Evolutionary conservation across 2,329 filamentous ascomycete species (phyloP).

Genomic region (Colletotrichum melonis): DNA sequence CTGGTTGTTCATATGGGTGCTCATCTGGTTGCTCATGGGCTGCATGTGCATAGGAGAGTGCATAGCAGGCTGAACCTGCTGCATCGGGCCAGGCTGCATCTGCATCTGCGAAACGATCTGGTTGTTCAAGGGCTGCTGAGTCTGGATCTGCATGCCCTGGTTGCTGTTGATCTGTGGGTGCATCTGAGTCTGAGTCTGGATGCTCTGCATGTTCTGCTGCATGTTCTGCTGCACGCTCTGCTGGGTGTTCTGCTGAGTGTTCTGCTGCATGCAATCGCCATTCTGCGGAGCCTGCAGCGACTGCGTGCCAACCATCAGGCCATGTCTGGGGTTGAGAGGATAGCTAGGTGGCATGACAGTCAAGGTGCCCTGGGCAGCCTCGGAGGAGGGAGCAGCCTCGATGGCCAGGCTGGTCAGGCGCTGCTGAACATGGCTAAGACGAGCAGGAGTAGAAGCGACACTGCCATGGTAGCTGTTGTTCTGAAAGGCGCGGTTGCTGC

Average conservation of each 20-base stretch:
- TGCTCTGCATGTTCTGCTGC: neutral
- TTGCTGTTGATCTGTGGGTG: neutral
- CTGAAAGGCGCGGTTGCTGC: neutral
- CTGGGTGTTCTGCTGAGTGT: neutral
- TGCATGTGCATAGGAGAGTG: neutral
- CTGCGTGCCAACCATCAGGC: neutral
- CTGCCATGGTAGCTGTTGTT: neutral
- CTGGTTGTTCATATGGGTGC: neutral
- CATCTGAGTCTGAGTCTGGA: neutral
- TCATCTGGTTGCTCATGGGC: neutral
- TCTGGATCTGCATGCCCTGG: neutral
- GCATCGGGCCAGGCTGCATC: neutral
- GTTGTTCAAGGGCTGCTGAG: neutral
- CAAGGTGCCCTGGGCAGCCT: constrained; percentile 11
- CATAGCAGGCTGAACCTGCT: neutral
- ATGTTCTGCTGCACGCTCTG: neutral
- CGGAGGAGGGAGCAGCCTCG: constrained; percentile 17
- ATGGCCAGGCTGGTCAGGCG: constrained; percentile 22
- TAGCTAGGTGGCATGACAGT: neutral
- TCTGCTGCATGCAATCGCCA: neutral
- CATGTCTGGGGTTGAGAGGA: neutral
- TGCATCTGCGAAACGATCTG: neutral
- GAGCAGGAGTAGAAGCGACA: constrained; percentile 27
- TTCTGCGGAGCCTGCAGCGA: constrained; percentile 1
- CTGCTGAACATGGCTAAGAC: neutral